Evolutionary conservation across 2,329 filamentous ascomycete species (phyloP), one percentile per base, ranked within the genome.

Genomic region (Pestalotiopsis sp.): DNA sequence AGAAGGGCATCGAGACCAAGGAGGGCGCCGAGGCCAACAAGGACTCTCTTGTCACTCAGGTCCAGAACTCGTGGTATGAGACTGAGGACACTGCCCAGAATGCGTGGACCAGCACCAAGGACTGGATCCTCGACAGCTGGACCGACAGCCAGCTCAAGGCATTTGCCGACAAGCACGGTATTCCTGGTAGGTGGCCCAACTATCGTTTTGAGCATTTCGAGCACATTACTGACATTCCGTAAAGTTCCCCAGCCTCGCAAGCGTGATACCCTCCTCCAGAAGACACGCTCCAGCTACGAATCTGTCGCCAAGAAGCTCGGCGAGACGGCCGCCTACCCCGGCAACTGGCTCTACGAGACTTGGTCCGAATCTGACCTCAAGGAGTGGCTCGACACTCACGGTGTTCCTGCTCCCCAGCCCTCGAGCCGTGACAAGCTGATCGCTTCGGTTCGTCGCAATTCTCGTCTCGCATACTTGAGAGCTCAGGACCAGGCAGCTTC

Each of bases 111-210:
- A 92, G 84, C 74, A 89, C 93, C 62, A 93, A 92, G 81, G 92
- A 95, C 75, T 98, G 96, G 96, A 92, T 98, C 74, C 92, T 98
- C 77, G 94, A 98, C 79, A 96, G 93, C 69, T 98, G 95, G 93
- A 91, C 92, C 73, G 95, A 98, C 68, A 98, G 94, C 73, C 92
- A 97, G 79, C 87, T 99, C 73, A 98, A 98, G 86, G 84, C 93
- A 1, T 98, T 98, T 82, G 92, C 94, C 71, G 95, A 98, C 80
- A 92, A 92, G 80, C 89, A 98, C 80, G 88, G 88, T 71, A 94
- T 99, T 75, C 93, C 94, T 68, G 86, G 86, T 88, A 80, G 57
- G 80, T 71, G 31, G 11, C 7, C 23, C 17, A 4, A 14, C 17
- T 3, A n/a, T 23, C 6, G n/a, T 23, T 39, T 36, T 36, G 7